phyloP scores from a whole-genome alignment of 208 protist genomes.

The Acanthamoeba polyphaga region DNA sequence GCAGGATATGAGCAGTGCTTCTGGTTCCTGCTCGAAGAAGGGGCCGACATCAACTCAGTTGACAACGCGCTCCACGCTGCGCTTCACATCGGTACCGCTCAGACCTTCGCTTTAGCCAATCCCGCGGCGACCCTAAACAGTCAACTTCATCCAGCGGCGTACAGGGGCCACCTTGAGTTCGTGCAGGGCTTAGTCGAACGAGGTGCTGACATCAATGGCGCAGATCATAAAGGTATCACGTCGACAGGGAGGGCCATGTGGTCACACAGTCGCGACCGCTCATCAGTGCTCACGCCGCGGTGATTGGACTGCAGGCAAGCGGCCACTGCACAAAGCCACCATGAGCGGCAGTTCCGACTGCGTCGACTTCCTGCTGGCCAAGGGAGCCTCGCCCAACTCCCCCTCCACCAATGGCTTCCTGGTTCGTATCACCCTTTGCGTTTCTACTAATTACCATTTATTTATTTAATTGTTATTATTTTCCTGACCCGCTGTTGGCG shows the following conservation, averaged over 20 bases:
- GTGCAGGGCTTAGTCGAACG: conserved; percentile 47
- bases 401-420: conserved; percentile 25
- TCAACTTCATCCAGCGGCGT: neutral
- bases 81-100: conserved; percentile 1
- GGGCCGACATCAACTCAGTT: conserved; percentile 33
- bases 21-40: conserved; percentile 44
- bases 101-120: neutral
- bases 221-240: conserved; percentile 1
- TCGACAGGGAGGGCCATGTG: neutral
- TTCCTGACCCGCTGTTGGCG: too few species aligned
- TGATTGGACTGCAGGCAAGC: neutral
- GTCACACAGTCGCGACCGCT: neutral
- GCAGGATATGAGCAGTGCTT: conserved; percentile 41
- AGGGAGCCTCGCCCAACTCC: conserved; percentile 40
- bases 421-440: neutral
- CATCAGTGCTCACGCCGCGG: neutral
- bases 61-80: neutral
- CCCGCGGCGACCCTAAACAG: neutral
- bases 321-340: conserved; percentile 18
- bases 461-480: too few species aligned
- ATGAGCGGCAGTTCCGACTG: conserved; percentile 40
- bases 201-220: conserved; percentile 33
- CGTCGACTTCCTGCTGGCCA: conserved; percentile 48
- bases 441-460: too few species aligned
- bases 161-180: conserved; percentile 25